These are phyloP conservation scores for Cryptococcus sp. DNA, from an alignment of 1,284 basidiomycete genomes.

Conservation along the genomic window DNA sequence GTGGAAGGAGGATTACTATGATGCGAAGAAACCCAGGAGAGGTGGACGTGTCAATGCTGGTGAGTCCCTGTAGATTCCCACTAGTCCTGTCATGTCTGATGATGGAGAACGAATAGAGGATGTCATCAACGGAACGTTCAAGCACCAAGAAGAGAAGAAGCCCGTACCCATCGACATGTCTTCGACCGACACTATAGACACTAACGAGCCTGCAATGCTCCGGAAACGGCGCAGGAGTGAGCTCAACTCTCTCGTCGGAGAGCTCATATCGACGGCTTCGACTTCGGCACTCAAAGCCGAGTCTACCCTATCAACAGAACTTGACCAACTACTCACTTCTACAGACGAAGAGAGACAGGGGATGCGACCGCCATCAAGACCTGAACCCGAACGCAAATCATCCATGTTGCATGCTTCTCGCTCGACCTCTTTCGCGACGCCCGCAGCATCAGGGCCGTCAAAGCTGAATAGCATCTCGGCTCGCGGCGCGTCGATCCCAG, in stretches of 20 bases:
- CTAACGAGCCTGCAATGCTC: conserved; percentile 36
- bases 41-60: conserved; percentile 29
- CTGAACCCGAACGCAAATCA: conserved; percentile 14
- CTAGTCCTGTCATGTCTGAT: neutral
- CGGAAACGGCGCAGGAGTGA: conserved; percentile 39
- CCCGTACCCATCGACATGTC: conserved; percentile 1
- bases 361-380: neutral
- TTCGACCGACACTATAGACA: conserved; percentile 18
- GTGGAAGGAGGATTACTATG: conserved; percentile 49
- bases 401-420: conserved; percentile 40
- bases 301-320: neutral
- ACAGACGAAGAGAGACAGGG: neutral
- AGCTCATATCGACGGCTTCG: conserved; percentile 36
- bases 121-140: conserved; percentile 32
- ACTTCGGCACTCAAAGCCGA: conserved; percentile 15
- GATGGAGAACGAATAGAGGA: conserved; percentile 21
- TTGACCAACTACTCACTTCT: neutral
- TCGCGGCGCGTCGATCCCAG: neutral
- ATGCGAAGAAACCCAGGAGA: conserved; percentile 41
- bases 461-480: neutral
- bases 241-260: conserved; percentile 35
- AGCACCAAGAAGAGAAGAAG: conserved; percentile 14
- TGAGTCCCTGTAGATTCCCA: conserved; percentile 13
- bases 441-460: conserved; percentile 13
- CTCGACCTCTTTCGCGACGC: conserved; percentile 36